Base-by-base conservation (phyloP, 805 yeast species). In the Hanseniaspora meyeri region DNA sequence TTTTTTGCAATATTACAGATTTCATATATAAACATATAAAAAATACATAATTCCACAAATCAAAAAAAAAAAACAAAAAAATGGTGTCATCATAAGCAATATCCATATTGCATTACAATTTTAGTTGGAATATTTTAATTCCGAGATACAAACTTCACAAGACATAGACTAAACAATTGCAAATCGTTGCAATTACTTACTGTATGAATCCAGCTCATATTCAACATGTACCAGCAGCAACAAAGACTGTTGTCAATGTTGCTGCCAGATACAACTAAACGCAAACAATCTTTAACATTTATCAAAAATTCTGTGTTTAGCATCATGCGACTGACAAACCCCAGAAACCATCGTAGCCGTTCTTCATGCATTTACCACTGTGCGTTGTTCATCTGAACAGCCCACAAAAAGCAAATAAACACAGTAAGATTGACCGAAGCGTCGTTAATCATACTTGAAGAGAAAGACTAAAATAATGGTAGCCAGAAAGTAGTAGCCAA, bases 251-350 rank as follows among this genome's bases (percentile, higher is more conserved):
- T 24, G 27, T 24, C 27, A 24, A 24, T 3, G 27, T 24, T 24
- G 27, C 6, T 40, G 20, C 37, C 2, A 17, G 4, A 29, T 42
- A 46, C 56, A 52, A 52, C 56, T 45, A 52, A 52, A 45, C 50
- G 50, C 56, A 52, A 52, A 51, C 55, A 51, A 43, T 36, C 31
- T 36, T 46, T 37, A 52, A 52, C 16, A 2, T 14, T 40, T 10
- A 19, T 52, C 39, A 38, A 46, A 36, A 38, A 17, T 43, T 46
- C 56, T 52, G 56, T 52, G 50, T 42, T 31, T 45, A 45, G 56
- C 56, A 52, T 52, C 56, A 52, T 52, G 56, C 56, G 56, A 52
- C 56, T 52, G 9, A 52, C 56, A 52, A 52, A 52, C 56, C 56
- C 56, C 56, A 52, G 56, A 48, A 24, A 45, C 49, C 38, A 46